These are phyloP conservation scores for Gillenia trifoliata DNA, from an alignment of 306 rosid genomes.

Conservation along the genomic window DNA sequence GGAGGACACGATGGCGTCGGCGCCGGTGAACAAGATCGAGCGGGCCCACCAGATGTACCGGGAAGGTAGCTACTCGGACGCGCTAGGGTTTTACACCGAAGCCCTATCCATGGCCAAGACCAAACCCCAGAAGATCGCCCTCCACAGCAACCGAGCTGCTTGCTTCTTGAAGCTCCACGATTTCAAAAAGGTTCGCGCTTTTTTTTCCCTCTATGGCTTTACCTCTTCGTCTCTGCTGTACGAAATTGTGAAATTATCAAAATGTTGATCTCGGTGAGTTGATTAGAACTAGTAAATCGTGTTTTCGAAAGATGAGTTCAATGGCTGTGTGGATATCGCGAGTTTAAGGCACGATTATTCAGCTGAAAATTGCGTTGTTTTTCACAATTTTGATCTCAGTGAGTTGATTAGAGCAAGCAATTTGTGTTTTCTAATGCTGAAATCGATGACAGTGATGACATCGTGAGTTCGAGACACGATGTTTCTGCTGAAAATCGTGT, in stretches of 20 bases:
- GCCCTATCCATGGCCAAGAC: conserved; percentile 69
- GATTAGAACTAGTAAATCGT: not conserved
- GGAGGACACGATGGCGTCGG: conserved; percentile 36
- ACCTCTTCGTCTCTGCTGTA: not conserved
- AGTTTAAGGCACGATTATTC: not conserved
- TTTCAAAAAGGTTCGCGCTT: conserved; percentile 57
- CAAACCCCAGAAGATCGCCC: conserved; percentile 68
- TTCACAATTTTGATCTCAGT: not conserved
- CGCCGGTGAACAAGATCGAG: conserved; percentile 69
- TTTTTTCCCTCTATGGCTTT: not conserved
- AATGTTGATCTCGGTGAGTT: not conserved
- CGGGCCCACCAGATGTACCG: conserved; percentile 83
- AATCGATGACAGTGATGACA: not conserved
- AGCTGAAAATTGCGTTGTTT: not conserved
- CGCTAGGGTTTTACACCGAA: conserved; percentile 79
- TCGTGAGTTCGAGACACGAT: not conserved
- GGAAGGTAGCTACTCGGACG: conserved; percentile 70
- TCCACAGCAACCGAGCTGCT: conserved; percentile 90
- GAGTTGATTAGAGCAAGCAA: not conserved
- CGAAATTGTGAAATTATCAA: not conserved
- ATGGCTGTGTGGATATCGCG: not conserved
- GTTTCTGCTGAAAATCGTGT: not conserved
- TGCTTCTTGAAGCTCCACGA: conserved; percentile 81
- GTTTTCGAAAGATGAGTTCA: not conserved
- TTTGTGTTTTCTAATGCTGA: not conserved